These are phyloP conservation scores for Pezicula radicicola DNA, from an alignment of 2,329 filamentous ascomycete species.

Conservation along the genomic window DNA sequence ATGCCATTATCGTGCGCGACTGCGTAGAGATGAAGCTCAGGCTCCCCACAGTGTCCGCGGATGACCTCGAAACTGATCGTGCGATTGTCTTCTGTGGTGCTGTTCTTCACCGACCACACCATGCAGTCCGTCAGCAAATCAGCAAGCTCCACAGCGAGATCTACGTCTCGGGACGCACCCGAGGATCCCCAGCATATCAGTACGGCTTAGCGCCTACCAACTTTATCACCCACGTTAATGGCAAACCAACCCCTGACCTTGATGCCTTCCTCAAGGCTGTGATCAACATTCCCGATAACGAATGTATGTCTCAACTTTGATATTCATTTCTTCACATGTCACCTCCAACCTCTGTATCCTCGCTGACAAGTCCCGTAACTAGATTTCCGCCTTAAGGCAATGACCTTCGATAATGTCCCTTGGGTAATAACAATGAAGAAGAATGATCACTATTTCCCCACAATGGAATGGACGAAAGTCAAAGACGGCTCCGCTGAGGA, in stretches of 20 bases:
- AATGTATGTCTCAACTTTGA: slow-evolving; percentile 53
- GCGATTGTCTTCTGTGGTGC: slow-evolving; percentile 95
- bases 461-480: slow-evolving; percentile 68
- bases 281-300: slow-evolving; percentile 89
- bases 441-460: slow-evolving; percentile 92
- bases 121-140: slow-evolving; percentile 96
- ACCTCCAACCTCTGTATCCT: slow-evolving; percentile 1
- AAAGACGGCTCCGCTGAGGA: slow-evolving; percentile 30
- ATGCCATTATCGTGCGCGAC: slow-evolving; percentile 83
- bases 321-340: slow-evolving; percentile 2
- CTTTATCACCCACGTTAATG: slow-evolving; percentile 96
- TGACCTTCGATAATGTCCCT: slow-evolving; percentile 96
- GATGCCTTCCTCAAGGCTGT: slow-evolving; percentile 78
- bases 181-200: slow-evolving; percentile 81
- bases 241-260: slow-evolving; percentile 77
- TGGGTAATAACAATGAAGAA: slow-evolving; percentile 99
- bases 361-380: slow-evolving; percentile 10
- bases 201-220: slow-evolving; percentile 94
- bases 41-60: slow-evolving; percentile 81
- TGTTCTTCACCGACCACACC: slow-evolving; percentile 87
- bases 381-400: slow-evolving; percentile 95
- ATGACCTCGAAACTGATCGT: slow-evolving; percentile 88
- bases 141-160: slow-evolving; percentile 94
- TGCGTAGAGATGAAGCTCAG: slow-evolving; percentile 74
- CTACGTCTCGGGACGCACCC: slow-evolving; percentile 84